Base-by-base conservation (phyloP, 129 eudicot species). In the Escallonia rubra region DNA sequence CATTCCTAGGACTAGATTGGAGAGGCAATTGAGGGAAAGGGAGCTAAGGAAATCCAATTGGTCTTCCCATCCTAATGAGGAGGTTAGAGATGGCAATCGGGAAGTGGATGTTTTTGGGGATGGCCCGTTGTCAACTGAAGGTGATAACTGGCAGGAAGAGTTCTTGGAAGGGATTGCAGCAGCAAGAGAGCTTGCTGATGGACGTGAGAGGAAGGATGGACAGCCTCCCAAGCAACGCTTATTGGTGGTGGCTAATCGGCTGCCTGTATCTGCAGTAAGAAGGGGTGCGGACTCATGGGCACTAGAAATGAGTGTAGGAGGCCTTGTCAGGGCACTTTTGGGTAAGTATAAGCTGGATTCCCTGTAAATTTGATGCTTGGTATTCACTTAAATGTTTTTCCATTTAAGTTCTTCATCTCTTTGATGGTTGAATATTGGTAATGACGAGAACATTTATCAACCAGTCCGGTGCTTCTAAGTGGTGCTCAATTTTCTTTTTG, bases 221-320 rank as follows among this genome's bases (percentile, higher is more conserved):
- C 74, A 72, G 41, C 73, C 71, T 63, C 59, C 61, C 34, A 87
- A 76, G 54, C 96, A 89, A 56, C 80, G 93, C 13, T 75, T 89
- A 57, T 69, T 89, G 70, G 93, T 89, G 6, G 96, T 89, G 66
- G 96, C 94, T 12, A 89, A 89, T 59, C 77, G 96, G 73, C 79
- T 89, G 8, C 96, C 93, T 34, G 93, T 89, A 42, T 79, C 88
- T 48, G 96, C 93, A 44, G 73, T 65, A 52, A 86, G 93, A 72
- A 76, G 57, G 69, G 83, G 86, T 8, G 94, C 86, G 61, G 82
- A 85, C 43, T 80, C 93, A 7, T 89, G 96, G 96, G 61, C 68
- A 8, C 88, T 89, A 63, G 96, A 89, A 69, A 65, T 86, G 55
- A 86, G 96, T 64, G 87, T 85, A 52, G 96, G 96, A n/a, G 96